Conservation (phyloP, 106 monocot species). For the Dioscorea zingiberensis region DNA sequence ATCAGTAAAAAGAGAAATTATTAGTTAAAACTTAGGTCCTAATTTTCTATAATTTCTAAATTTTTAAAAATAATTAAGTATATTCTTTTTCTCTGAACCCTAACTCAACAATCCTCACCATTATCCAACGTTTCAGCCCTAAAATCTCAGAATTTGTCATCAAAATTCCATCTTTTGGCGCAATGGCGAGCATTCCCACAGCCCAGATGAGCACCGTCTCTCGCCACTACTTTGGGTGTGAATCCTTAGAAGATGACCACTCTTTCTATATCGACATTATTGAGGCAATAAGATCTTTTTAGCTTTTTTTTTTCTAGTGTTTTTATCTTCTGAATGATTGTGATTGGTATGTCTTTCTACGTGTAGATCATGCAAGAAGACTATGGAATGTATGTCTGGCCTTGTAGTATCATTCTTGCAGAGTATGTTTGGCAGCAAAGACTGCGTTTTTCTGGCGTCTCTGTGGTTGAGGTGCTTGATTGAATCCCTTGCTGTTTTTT, state of each 20-base stretch:
- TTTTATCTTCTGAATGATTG: not conserved
- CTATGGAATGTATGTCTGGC: conserved; percentile 96
- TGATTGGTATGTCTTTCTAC: not conserved
- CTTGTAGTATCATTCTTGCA: conserved; percentile 77
- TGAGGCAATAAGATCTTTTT: conserved; percentile 23
- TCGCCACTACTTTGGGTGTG: conserved; percentile 52
- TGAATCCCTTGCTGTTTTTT: not conserved
- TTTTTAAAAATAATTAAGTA: too few species aligned
- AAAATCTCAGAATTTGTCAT: not conserved
- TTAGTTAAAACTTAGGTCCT: too few species aligned
- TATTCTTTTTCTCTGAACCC: too few species aligned
- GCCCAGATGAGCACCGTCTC: conserved; percentile 33
- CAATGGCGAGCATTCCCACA: not conserved
- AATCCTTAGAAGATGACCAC: conserved; percentile 26
- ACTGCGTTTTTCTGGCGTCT: conserved; percentile 35
- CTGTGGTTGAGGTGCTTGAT: conserved; percentile 60
- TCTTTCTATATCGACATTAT: conserved; percentile 49
- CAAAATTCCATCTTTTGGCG: too few species aligned
- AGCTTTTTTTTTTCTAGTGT: not conserved
- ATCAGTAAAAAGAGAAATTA: too few species aligned
- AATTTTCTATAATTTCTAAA: too few species aligned
- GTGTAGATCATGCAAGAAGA: conserved; percentile 71
- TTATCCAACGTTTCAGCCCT: not conserved
- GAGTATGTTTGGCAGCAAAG: conserved; percentile 93
- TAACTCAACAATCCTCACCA: too few species aligned